Base-by-base conservation (phyloP, 176 grass and related monocot genomes). In the Bolboschoenus planiculmis region DNA sequence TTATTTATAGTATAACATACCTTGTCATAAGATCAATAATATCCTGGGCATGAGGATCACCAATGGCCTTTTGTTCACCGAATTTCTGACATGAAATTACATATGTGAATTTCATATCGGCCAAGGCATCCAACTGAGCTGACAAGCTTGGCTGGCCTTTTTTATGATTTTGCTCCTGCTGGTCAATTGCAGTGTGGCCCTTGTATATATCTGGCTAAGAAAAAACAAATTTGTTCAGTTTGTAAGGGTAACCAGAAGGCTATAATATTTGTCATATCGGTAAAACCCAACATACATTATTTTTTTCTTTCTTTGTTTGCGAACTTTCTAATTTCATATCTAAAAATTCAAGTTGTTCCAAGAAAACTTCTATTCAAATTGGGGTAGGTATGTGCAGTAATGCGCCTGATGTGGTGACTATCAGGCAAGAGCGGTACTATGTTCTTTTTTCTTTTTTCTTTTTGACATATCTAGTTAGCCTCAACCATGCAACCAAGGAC, bases 31-130 rank as follows among this genome's bases (percentile, higher is more conserved):
- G 84, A 88, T 97, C 95, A 81, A 97, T 92, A 76, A 97, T 94
- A 82, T 97, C 95, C 82, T 91, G 79, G 78, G 92, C 92, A 91
- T 72, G 92, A 64, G 90, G 87, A 88, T 97, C 88, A 74, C 95
- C 92, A 72, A 81, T 79, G 44, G 89, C 87, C 86, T 94, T 97
- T 58, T 97, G 95, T 73, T 90, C 90, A 60, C 92, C 92, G 79
- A 94, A 97, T 80, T 91, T 88, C 72, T 97, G 95, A 81, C 95
- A 97, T 83, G 92, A 97, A 64, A 97, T 87, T 63, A 97, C 85
- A 86, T 91, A 97, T 44, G 90, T 91, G 88, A 97, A 97, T 91
- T 97, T 97, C 81, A 92, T 88, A 89, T 97, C 90, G 60, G 87
- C 90, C 54, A 97, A 77, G 9, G 95, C 92, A 34, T 94, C 90